Base-by-base conservation (phyloP, 2,329 filamentous ascomycete genomes). In the Aspergillus pseudoglaucus region DNA sequence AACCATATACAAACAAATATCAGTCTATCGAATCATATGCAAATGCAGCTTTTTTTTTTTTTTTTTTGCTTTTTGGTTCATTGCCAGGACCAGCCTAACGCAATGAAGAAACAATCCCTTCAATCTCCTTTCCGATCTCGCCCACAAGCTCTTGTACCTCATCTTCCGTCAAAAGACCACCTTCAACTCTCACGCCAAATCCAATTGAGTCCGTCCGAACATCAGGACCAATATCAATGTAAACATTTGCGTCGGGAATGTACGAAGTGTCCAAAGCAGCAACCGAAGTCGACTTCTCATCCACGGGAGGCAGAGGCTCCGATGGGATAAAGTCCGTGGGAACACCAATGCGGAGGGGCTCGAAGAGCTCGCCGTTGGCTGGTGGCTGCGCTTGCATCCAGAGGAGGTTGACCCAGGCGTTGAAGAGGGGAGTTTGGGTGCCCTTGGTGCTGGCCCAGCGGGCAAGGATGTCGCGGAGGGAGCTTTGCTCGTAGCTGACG, bases 321-420 rank as follows among this genome's bases (percentile, higher is more conserved):
- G 37, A 22, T 3, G 58, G 58, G 3, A 61, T 54, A 23, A 61
- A 61, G 39, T 62, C 59, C 12, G 59, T 62, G 0, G 59, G 59
- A 1, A 60, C 53, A 14, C 59, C 59, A 27, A 62, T 59, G 18
- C 45, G 51, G 6, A 62, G 51, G 10, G 59, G 58, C 1, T 40
- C 18, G 50, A 62, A 61, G 25, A 59, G 45, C 3, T 54, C 46
- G 2, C 46, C 44, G 17, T 43, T 42, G 9, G 33, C 18, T 1
- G 52, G 48, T 3, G 52, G 41, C 3, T 50, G 35, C 22, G 25
- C 40, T 18, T 48, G 58, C 43, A 55, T 56, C 61, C 60, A 66
- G 25, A 67, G 53, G 12, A 67, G 54, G 42, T 67, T 67, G 25
- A 66, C 53, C 56, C 58, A 65, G 2, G 58, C 54, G 39, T 67